Conservation (phyloP, 202 grass and related monocot genomes). For the Saccharum hybrid region DNA sequence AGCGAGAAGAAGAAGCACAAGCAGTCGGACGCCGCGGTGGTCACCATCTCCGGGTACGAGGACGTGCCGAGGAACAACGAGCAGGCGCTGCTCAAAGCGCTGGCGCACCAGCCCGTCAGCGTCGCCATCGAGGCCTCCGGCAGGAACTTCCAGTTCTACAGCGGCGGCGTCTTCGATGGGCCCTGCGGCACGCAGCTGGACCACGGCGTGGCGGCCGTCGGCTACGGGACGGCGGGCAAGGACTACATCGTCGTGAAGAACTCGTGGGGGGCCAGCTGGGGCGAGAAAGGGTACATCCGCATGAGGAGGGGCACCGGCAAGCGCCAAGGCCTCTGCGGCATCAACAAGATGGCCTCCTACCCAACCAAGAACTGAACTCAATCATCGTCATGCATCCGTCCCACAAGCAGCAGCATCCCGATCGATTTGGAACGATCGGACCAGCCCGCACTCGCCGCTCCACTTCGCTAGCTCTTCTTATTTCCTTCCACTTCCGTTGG, state of each 20-base stretch:
- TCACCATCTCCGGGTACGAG: conserved; percentile 63
- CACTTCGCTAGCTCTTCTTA: no score
- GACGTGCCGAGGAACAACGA: conserved; percentile 63
- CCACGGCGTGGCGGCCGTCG: conserved; percentile 68
- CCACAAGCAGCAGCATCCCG: no score
- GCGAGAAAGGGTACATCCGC: conserved; percentile 75
- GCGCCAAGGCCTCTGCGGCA: conserved; percentile 61
- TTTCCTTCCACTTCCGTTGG: neutral
- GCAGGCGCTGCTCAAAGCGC: conserved; percentile 59
- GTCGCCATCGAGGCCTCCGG: conserved; percentile 77
- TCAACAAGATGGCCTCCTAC: conserved; percentile 88
- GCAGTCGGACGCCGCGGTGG: neutral
- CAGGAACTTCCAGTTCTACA: conserved; percentile 81
- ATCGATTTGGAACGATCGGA: no score
- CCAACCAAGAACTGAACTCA: conserved; percentile 48
- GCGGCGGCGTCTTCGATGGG: conserved; percentile 63
- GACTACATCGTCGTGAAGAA: conserved; percentile 79
- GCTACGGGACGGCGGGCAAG: conserved; percentile 49
- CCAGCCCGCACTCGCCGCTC: neutral
- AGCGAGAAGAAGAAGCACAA: conserved; percentile 5
- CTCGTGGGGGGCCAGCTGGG: conserved; percentile 73
- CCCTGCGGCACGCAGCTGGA: conserved; percentile 63
- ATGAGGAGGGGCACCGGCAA: conserved; percentile 68
- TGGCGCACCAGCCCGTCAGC: conserved; percentile 75
- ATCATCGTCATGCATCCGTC: no score